A percentile compares a stretch with the other conserved stretches of the same genome.
These are phyloP conservation scores for Neoscytalidium dimidiatum DNA, from an alignment of 2,329 filamentous ascomycete genomes.

Conservation along the genomic window DNA sequence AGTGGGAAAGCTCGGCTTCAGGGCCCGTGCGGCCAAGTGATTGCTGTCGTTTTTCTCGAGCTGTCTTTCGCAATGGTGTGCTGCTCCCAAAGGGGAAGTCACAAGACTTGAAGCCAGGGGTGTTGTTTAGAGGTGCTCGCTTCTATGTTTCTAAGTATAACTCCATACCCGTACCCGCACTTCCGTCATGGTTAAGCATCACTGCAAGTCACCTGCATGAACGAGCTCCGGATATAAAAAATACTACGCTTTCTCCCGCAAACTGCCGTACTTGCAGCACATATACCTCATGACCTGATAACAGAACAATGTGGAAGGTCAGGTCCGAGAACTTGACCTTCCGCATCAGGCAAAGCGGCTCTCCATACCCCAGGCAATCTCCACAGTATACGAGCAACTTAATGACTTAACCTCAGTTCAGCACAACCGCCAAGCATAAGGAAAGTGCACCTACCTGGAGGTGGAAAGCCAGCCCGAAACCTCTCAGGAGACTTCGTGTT, in stretches of 20 bases:
- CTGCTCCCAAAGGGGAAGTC: too few species aligned
- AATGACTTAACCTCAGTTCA: not conserved
- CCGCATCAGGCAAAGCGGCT: not conserved
- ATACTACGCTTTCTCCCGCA: not conserved
- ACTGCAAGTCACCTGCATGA: too few species aligned
- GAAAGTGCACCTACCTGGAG: not conserved
- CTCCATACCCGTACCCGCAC: too few species aligned
- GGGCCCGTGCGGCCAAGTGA: too few species aligned
- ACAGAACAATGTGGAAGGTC: not conserved
- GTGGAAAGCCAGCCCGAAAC: not conserved
- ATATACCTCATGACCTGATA: not conserved
- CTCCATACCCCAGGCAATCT: not conserved
- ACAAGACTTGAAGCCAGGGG: too few species aligned
- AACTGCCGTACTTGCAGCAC: not conserved
- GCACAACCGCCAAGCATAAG: not conserved
- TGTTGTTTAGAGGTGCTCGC: too few species aligned
- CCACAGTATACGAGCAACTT: slow-evolving; percentile 5
- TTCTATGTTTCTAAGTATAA: too few species aligned
- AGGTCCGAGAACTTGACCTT: not conserved
- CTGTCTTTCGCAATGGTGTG: too few species aligned
- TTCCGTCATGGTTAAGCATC: too few species aligned
- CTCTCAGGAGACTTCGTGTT: not conserved
- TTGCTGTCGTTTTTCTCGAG: too few species aligned
- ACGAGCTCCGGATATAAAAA: not conserved
- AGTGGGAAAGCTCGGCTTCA: too few species aligned